Evolutionary conservation across 2,329 filamentous ascomycete species (phyloP).

Genomic region (Colletotrichum lindemuthianum): DNA sequence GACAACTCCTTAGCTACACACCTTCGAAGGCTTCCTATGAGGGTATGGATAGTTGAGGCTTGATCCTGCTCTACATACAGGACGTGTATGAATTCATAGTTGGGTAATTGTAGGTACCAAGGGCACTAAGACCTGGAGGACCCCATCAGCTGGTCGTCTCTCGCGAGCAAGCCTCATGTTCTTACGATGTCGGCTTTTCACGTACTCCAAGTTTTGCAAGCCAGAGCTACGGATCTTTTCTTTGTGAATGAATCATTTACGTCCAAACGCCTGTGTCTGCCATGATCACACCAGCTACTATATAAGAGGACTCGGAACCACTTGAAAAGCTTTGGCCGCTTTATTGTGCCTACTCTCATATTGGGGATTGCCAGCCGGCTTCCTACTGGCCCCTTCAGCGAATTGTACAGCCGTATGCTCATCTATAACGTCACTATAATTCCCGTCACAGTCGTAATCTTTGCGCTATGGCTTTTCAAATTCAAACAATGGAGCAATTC

Average conservation of each 20-base stretch:
- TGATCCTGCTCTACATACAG: neutral
- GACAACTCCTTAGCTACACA: no score
- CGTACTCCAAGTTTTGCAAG: no score
- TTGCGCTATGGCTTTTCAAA: slow-evolving; percentile 58
- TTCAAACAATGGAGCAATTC: slow-evolving; percentile 56
- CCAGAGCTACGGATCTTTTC: no score
- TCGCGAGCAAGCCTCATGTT: slow-evolving; percentile 52
- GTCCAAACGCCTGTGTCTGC: slow-evolving; percentile 40
- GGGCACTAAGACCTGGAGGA: slow-evolving; percentile 57
- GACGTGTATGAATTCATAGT: neutral
- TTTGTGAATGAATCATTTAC: slow-evolving; percentile 48
- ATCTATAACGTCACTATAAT: slow-evolving; percentile 51
- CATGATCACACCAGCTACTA: slow-evolving; percentile 77
- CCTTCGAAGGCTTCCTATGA: no score
- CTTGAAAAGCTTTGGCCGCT: slow-evolving; percentile 63
- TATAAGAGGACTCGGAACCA: slow-evolving; percentile 68
- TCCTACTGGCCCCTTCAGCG: slow-evolving; percentile 55
- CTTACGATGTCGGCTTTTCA: slow-evolving; percentile 56
- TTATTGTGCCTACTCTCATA: slow-evolving; percentile 65
- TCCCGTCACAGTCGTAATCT: slow-evolving; percentile 49
- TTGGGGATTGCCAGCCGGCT: slow-evolving; percentile 55
- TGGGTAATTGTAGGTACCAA: neutral
- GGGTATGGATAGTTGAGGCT: neutral
- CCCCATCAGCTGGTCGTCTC: slow-evolving; percentile 60
- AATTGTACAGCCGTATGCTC: slow-evolving; percentile 49